phyloP scores from a whole-genome alignment of 345 rosid genomes.

The Eucalyptus pumila region DNA sequence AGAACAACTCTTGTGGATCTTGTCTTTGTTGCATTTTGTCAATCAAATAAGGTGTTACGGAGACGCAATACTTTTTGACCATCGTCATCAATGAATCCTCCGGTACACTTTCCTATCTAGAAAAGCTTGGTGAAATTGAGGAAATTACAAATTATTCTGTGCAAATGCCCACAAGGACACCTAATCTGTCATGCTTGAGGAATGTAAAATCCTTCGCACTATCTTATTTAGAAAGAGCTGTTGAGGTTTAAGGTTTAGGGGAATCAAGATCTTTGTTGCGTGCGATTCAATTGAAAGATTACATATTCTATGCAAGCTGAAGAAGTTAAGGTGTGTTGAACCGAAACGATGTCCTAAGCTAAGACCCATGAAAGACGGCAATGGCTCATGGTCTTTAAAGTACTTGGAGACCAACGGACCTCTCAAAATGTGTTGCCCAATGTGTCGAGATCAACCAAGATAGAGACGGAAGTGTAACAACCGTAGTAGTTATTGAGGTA shows the following conservation, averaged over 20 bases:
- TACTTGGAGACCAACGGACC: too few species aligned
- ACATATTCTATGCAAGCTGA: too few species aligned
- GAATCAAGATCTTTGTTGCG: background rate
- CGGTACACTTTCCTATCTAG: background rate
- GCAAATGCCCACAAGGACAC: background rate
- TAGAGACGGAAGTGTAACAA: too few species aligned
- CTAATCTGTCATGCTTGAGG: background rate
- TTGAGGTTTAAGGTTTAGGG: background rate
- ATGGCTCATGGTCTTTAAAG: too few species aligned
- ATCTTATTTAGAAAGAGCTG: background rate
- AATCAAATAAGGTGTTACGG: background rate
- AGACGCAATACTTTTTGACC: background rate
- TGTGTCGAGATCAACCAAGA: too few species aligned
- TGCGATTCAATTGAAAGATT: background rate
- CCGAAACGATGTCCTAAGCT: background rate
- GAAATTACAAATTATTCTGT: background rate
- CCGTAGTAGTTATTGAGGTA: background rate
- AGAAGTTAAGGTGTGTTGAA: background rate
- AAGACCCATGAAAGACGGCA: background rate
- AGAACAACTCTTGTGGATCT: background rate
- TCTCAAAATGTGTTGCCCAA: too few species aligned
- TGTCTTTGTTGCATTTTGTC: background rate
- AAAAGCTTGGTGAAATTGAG: background rate
- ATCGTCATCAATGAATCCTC: background rate
- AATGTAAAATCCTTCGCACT: background rate